phyloP scores from a whole-genome alignment of 345 rosid genomes.

The Sisymbrium altissimum region DNA sequence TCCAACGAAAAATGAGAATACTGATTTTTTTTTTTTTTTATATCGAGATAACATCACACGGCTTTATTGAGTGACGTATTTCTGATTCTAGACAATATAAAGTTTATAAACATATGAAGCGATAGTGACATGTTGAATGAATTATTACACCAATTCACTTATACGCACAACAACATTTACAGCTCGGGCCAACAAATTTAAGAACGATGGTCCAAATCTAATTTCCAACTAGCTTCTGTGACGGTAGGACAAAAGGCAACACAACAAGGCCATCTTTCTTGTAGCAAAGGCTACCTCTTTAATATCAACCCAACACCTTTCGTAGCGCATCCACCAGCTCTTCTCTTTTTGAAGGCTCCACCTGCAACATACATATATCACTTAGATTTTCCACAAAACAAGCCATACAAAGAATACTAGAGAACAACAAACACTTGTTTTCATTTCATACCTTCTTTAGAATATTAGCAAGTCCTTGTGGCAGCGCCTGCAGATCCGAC shows the following conservation, averaged over 20 bases:
- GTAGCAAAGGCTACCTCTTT: conserved; percentile 2
- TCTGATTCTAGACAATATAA: neutral
- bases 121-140: conserved; percentile 1
- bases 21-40: too few relatives aligned
- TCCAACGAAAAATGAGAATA: too few relatives aligned
- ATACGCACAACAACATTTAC: conserved; percentile 30
- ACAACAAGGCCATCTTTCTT: neutral
- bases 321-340: conserved; percentile 52
- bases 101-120: neutral
- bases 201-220: neutral
- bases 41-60: neutral
- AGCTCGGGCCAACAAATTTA: conserved; percentile 4
- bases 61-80: neutral
- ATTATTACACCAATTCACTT: neutral
- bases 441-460: conserved; percentile 65
- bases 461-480: conserved; percentile 83
- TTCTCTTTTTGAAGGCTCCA: conserved; percentile 66
- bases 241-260: neutral
- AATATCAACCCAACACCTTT: conserved; percentile 48
- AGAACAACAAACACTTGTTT: neutral
- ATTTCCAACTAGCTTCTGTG: neutral
- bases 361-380: conserved; percentile 54
- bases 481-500: conserved; percentile 75
- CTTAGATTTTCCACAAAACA: neutral
- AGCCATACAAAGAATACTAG: conserved; percentile 6